A percentile compares a stretch with the other conserved stretches of the same genome.
Conservation (phyloP, 2,329 filamentous ascomycete species). For the Aspergillus sp. region DNA sequence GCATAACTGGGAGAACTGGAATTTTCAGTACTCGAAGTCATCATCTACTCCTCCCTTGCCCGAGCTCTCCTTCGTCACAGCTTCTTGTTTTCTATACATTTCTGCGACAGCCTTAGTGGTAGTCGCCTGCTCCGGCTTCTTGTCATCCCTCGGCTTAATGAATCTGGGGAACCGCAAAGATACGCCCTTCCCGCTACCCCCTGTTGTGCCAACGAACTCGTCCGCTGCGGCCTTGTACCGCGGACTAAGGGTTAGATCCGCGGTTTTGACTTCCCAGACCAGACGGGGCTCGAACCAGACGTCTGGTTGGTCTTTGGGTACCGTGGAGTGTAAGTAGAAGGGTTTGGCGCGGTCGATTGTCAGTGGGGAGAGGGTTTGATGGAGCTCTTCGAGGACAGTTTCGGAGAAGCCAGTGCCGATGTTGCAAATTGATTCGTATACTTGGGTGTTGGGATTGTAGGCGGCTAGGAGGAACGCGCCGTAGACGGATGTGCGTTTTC, state of each 20-base stretch:
- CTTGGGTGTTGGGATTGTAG: slow-evolving; percentile 77
- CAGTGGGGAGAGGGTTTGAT: slow-evolving; percentile 71
- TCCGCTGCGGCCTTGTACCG: slow-evolving; percentile 87
- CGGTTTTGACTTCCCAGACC: slow-evolving; percentile 98
- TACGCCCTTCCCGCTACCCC: slow-evolving; percentile 71
- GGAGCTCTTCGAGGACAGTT: slow-evolving; percentile 83
- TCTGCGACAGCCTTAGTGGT: slow-evolving; percentile 83
- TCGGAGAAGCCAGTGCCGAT: slow-evolving; percentile 98
- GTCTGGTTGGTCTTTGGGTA: slow-evolving; percentile 90
- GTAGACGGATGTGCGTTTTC: slow-evolving; percentile 93
- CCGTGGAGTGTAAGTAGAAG: slow-evolving; percentile 83
- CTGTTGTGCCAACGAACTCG: slow-evolving; percentile 70
- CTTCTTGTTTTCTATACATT: slow-evolving; percentile 96
- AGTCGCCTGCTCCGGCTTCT: slow-evolving; percentile 90
- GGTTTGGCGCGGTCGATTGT: slow-evolving; percentile 90
- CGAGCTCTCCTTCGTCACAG: slow-evolving; percentile 77
- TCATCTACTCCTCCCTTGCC: slow-evolving; percentile 91
- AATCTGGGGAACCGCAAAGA: slow-evolving; percentile 89
- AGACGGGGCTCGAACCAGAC: slow-evolving; percentile 95
- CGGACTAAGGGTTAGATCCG: slow-evolving; percentile 88
- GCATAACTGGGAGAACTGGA: not conserved
- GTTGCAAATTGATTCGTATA: slow-evolving; percentile 95
- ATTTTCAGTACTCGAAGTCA: slow-evolving; percentile 85
- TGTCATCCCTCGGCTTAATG: slow-evolving; percentile 89
- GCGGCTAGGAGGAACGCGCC: slow-evolving; percentile 94